These are phyloP conservation scores for Rhizophagus clarus DNA, from an alignment of 192 early-diverging fungal genomes.

Conservation along the genomic window DNA sequence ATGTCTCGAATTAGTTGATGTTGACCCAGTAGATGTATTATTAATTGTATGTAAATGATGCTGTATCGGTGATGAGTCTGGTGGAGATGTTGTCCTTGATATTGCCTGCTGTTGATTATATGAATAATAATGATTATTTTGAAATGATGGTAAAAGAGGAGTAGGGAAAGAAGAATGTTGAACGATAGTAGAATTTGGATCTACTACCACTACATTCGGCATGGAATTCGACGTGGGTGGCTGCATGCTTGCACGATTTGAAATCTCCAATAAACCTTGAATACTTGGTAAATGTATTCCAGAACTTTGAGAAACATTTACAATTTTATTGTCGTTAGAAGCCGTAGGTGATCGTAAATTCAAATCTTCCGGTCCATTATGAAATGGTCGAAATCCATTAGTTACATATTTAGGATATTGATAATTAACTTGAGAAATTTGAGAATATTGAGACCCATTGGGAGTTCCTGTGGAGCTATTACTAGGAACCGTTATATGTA, in stretches of 20 bases:
- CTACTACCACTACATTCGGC: not conserved
- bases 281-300: slow-evolving; percentile 29
- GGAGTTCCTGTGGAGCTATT: not conserved
- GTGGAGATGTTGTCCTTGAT: not conserved
- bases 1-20: slow-evolving; percentile 13
- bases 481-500: not conserved
- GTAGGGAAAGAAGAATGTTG: slow-evolving; percentile 4
- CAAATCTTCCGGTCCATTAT: not conserved
- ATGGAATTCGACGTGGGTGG: not conserved
- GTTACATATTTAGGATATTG: not conserved
- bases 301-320: not conserved
- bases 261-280: slow-evolving; percentile 22
- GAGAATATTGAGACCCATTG: not conserved
- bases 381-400: not conserved
- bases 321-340: not conserved
- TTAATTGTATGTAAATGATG: not conserved
- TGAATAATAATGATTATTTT: slow-evolving; percentile 10
- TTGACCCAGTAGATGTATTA: not conserved
- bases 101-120: not conserved
- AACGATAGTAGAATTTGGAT: not conserved
- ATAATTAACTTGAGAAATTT: not conserved
- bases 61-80: not conserved
- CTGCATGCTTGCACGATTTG: not conserved
- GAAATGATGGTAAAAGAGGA: not conserved
- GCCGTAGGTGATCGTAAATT: not conserved